Evolutionary conservation across 495 filamentous ascomycete genomes (phyloP).

Genomic region (Diplogelasinospora grovesii): DNA sequence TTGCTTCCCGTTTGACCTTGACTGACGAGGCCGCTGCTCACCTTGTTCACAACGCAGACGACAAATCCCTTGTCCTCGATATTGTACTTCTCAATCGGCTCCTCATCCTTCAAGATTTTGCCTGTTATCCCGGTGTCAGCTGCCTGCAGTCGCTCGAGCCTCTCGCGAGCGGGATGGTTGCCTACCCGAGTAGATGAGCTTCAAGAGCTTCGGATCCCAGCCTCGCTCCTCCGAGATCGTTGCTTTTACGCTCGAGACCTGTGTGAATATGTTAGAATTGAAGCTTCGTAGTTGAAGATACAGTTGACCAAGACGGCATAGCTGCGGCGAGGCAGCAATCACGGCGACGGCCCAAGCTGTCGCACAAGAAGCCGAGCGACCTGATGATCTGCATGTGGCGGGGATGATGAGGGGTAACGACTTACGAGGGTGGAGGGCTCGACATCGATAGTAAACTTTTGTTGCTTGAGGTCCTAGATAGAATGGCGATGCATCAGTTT

Average conservation of each 20-base stretch:
- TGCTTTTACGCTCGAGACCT: conserved; percentile 85
- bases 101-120: conserved; percentile 96
- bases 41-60: conserved; percentile 95
- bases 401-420: conserved; percentile 27
- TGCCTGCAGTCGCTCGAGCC: background rate
- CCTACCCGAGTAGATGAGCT: conserved; percentile 96
- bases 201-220: conserved; percentile 80
- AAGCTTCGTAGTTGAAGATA: no score
- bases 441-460: conserved; percentile 92
- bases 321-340: conserved; percentile 2
- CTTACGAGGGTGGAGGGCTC: conserved; percentile 89
- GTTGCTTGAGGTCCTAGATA: conserved; percentile 86
- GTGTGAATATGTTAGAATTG: no score
- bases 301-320: no score
- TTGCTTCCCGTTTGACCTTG: background rate
- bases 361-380: no score
- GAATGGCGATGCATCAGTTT: conserved; percentile 25
- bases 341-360: no score
- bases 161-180: background rate
- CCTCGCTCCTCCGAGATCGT: conserved; percentile 85
- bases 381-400: no score
- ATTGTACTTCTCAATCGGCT: conserved; percentile 89
- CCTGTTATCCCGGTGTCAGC: conserved; percentile 42
- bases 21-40: conserved; percentile 29
- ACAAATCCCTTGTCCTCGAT: conserved; percentile 99